These are phyloP conservation scores for Cynara cardunculus DNA, from an alignment of 129 eudicot genomes.

Conservation along the genomic window DNA sequence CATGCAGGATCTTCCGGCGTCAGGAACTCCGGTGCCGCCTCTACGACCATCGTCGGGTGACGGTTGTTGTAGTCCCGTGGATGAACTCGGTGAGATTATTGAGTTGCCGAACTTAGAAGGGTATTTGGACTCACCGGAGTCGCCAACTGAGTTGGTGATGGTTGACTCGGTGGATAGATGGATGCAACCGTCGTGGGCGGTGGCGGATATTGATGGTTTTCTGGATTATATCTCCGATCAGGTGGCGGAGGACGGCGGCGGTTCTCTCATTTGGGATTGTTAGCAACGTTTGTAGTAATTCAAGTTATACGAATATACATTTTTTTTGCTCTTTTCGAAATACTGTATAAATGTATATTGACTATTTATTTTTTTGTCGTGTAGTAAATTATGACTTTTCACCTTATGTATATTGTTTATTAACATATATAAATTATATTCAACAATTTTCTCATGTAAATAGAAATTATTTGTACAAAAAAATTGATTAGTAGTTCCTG, in stretches of 20 bases:
- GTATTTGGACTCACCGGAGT: conserved; percentile 42
- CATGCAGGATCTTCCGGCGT: neutral
- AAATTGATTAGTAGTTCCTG: no score
- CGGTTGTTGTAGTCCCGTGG: conserved; percentile 6
- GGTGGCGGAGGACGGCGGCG: conserved; percentile 17
- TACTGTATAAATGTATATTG: neutral
- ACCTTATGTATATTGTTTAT: neutral
- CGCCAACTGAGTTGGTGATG: conserved; percentile 43
- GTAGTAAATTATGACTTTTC: neutral
- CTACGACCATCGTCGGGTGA: conserved; percentile 11
- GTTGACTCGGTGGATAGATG: conserved; percentile 59
- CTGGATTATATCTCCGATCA: conserved; percentile 41
- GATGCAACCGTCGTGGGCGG: conserved; percentile 62
- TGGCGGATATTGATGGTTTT: conserved; percentile 39
- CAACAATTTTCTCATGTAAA: neutral
- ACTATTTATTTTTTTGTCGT: neutral
- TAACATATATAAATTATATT: neutral
- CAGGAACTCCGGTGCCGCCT: neutral
- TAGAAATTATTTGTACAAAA: neutral
- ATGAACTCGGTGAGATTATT: conserved; percentile 66
- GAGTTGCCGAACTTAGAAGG: conserved; percentile 71
- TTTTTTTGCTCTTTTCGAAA: neutral
- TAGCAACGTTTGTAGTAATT: neutral
- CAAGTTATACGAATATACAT: conserved; percentile 15
- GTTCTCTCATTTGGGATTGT: conserved; percentile 19